Evolutionary conservation across 306 rosid species (phyloP).

Genomic region (peach (Prunus persica)): DNA sequence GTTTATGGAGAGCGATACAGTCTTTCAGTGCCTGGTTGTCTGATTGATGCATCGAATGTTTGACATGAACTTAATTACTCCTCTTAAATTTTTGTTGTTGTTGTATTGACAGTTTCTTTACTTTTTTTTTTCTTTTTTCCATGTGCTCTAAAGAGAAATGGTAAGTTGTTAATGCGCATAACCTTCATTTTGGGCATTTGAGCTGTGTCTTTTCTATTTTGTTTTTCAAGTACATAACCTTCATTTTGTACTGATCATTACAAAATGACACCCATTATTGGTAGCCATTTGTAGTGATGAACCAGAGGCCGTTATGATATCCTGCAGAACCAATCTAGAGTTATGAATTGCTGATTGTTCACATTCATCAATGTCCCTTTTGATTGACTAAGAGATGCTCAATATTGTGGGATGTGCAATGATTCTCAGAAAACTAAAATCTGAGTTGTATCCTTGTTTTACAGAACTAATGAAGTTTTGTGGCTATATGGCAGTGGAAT

Average conservation of each 20-base stretch:
- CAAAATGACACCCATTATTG: neutral
- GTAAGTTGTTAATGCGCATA: no score
- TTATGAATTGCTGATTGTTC: neutral
- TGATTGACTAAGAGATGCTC: neutral
- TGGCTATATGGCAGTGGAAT: conserved; percentile 8
- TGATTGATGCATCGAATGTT: neutral
- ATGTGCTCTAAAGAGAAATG: neutral
- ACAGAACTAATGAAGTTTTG: conserved; percentile 21
- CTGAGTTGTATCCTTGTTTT: neutral
- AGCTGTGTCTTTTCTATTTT: neutral
- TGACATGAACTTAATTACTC: neutral
- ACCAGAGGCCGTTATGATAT: neutral
- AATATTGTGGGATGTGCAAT: neutral
- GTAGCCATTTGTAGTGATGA: neutral
- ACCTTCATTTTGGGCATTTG: no score
- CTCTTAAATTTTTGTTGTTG: no score
- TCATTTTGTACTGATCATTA: neutral
- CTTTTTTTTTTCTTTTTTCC: neutral
- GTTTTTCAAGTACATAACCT: neutral
- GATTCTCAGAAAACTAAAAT: neutral
- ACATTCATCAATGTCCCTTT: neutral
- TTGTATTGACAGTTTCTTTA: no score
- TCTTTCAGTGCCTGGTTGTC: neutral
- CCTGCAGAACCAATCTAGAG: neutral
- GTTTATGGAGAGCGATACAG: neutral